Evolutionary conservation across 768 basidiomycete genomes (phyloP).

Genomic region (Mycena vitilis): DNA sequence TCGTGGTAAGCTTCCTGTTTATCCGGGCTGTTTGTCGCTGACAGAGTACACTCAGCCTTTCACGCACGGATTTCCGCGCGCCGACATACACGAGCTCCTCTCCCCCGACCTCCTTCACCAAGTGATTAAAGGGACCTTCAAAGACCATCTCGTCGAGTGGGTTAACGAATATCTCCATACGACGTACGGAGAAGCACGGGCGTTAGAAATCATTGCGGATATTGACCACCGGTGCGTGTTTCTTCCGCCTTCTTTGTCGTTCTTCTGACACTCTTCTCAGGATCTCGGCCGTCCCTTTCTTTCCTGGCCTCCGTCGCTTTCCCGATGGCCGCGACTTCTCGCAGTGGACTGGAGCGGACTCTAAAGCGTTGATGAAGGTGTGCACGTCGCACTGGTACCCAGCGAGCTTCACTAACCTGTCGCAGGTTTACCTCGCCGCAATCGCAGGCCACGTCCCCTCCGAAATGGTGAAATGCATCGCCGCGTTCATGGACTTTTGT

Average conservation of each 20-base stretch:
- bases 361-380: conserved; percentile 49
- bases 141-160: conserved; percentile 5
- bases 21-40: not conserved
- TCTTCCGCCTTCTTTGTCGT: no score
- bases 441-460: conserved; percentile 46
- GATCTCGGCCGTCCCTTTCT: conserved; percentile 37
- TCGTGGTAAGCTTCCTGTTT: conserved; percentile 23
- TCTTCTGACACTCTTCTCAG: conserved; percentile 18
- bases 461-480: conserved; percentile 41
- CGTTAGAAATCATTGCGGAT: conserved; percentile 35
- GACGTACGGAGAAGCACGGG: conserved; percentile 17
- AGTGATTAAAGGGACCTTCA: no score
- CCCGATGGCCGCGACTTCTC: conserved; percentile 41
- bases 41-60: conserved; percentile 32
- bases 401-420: not conserved
- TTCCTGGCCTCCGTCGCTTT: no score
- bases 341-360: conserved; percentile 49
- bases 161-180: conserved; percentile 34
- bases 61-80: conserved; percentile 34
- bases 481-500: conserved; percentile 43
- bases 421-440: conserved; percentile 45
- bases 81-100: conserved; percentile 23
- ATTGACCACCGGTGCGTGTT: conserved; percentile 39
- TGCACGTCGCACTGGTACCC: not conserved
- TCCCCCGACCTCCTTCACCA: no score